Percentiles rank a stretch among this genome's conserved stretches.
These are phyloP conservation scores for Tuctoria greenei DNA, from an alignment of 176 grass and related monocot species.

Conservation along the genomic window DNA sequence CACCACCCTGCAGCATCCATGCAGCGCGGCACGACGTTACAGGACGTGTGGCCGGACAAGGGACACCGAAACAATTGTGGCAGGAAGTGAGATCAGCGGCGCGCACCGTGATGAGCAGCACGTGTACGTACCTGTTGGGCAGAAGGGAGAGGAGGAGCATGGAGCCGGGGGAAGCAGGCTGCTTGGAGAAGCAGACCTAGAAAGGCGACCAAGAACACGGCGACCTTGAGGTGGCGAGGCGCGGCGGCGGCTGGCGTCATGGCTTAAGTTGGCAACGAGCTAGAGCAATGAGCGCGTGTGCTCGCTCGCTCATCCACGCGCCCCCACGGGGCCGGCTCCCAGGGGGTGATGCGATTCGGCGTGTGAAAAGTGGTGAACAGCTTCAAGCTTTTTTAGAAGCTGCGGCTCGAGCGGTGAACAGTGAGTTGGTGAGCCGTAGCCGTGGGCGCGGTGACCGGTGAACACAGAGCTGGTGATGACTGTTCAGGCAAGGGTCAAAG, in stretches of 20 bases:
- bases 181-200: conserved; percentile 20
- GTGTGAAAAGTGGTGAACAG: not conserved
- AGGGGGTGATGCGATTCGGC: not conserved
- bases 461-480: not conserved
- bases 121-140: conserved; percentile 18
- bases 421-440: not conserved
- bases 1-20: conserved; percentile 12
- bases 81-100: not conserved
- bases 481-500: conserved; percentile 34
- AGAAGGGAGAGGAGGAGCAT: not conserved
- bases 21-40: not conserved
- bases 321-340: conserved; percentile 6
- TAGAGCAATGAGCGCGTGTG: not conserved
- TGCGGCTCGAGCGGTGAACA: not conserved
- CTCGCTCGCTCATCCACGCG: conserved; percentile 25
- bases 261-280: not conserved
- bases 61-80: not conserved
- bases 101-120: not conserved
- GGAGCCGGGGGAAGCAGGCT: conserved; percentile 2
- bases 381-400: not conserved
- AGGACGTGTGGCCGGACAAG: no score
- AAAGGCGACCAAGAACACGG: conserved; percentile 9
- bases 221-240: not conserved
- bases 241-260: conserved; percentile 26
- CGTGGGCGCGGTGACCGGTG: no score